Evolutionary conservation across 192 early-diverging fungal genomes (phyloP).

Genomic region (Coemansia sp.): DNA sequence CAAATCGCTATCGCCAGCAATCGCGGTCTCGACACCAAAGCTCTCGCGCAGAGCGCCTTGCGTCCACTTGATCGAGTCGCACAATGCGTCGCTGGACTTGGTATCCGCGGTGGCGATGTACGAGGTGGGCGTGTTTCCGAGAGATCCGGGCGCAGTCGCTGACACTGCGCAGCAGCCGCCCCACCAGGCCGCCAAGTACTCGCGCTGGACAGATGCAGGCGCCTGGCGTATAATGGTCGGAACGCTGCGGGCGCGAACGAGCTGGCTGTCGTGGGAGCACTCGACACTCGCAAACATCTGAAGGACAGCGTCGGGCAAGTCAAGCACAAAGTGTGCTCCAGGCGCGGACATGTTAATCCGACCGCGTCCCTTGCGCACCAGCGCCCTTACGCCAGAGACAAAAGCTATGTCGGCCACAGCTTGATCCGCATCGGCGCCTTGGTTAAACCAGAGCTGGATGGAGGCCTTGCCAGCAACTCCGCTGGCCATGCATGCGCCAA

Average conservation of each 20-base stretch:
- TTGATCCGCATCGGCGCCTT: slow-evolving; percentile 28
- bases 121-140: neutral
- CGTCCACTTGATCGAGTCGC: slow-evolving; percentile 7
- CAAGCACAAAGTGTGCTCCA: slow-evolving; percentile 3
- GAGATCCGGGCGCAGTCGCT: neutral
- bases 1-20: neutral
- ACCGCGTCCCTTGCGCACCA: neutral
- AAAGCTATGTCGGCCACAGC: slow-evolving; percentile 28
- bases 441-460: slow-evolving; percentile 4
- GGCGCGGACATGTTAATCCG: slow-evolving; percentile 6
- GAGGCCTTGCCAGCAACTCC: neutral
- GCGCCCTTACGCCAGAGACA: slow-evolving; percentile 9
- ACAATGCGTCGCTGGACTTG: neutral
- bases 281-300: neutral
- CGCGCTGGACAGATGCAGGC: slow-evolving; percentile 47
- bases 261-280: neutral
- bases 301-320: slow-evolving; percentile 14
- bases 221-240: slow-evolving; percentile 11
- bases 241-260: neutral
- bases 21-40: slow-evolving; percentile 2
- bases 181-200: slow-evolving; percentile 57
- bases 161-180: slow-evolving; percentile 11
- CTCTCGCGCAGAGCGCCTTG: neutral
- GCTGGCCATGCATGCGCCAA: slow-evolving; percentile 30
- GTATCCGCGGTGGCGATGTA: neutral